A percentile compares a stretch with the other conserved stretches of the same genome.
Conservation (phyloP, 768 basidiomycete genomes). For the Mycena crocata region DNA sequence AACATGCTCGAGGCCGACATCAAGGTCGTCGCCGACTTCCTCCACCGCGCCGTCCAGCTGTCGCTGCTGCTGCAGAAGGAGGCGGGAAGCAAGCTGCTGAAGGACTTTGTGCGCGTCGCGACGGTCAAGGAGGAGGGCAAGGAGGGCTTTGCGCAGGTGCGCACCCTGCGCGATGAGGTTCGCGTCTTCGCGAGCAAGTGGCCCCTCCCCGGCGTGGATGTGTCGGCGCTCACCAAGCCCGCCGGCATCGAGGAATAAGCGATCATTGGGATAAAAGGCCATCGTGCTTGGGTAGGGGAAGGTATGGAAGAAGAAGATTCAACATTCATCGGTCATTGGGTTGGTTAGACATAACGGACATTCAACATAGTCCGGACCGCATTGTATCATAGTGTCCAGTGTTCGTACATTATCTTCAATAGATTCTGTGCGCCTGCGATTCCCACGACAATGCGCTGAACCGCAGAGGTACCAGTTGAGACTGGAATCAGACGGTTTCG, state of each 20-base stretch:
- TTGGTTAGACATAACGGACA: slow-evolving; percentile 52
- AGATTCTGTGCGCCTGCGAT: no score
- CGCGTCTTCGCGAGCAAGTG: slow-evolving; percentile 83
- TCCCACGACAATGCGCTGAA: no score
- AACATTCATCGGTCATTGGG: slow-evolving; percentile 56
- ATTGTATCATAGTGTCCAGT: slow-evolving; percentile 38
- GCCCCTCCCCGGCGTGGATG: slow-evolving; percentile 92
- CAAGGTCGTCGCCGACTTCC: slow-evolving; percentile 87
- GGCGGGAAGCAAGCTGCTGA: slow-evolving; percentile 93
- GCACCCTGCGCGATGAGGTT: slow-evolving; percentile 84
- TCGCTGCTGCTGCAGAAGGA: slow-evolving; percentile 92
- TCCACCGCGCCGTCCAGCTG: slow-evolving; percentile 95
- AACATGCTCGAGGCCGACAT: slow-evolving; percentile 92
- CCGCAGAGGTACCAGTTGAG: no score
- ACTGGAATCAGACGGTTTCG: no score
- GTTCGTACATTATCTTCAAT: not conserved
- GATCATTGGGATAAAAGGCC: no score
- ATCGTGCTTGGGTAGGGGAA: no score
- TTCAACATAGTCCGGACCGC: slow-evolving; percentile 64
- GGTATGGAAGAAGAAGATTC: slow-evolving; percentile 56
- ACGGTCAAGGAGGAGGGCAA: slow-evolving; percentile 75
- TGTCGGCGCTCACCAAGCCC: slow-evolving; percentile 61
- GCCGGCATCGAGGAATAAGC: slow-evolving; percentile 67
- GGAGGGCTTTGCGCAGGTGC: slow-evolving; percentile 77
- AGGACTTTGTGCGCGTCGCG: slow-evolving; percentile 93